Conservation (phyloP, 1,284 basidiomycete species). For the Ceratobasidium sp. region DNA sequence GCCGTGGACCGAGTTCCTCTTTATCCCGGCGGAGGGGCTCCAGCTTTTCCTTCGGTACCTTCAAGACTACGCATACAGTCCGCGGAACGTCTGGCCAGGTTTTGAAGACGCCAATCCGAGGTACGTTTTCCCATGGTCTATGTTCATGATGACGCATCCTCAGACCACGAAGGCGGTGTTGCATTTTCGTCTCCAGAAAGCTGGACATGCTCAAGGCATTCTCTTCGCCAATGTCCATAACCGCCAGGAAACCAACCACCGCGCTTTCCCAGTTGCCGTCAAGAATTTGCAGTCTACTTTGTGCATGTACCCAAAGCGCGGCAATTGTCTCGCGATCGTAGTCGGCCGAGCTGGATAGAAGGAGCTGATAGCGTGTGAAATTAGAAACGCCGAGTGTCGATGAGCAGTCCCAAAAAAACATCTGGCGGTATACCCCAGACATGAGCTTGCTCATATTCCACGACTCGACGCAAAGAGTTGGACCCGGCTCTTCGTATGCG, state of each 20-base stretch:
- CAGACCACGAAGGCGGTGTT: conserved; percentile 18
- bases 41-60: conserved; percentile 7
- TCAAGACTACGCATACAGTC: conserved; percentile 19
- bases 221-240: not conserved
- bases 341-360: not conserved
- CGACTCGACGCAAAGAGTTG: not conserved
- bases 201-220: not conserved
- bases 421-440: conserved; percentile 1
- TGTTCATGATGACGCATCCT: not conserved
- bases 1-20: not conserved
- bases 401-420: conserved; percentile 10
- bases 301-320: not conserved
- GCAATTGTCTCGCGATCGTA: conserved; percentile 1
- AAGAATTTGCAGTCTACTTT: not conserved
- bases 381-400: not conserved
- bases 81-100: conserved; percentile 1
- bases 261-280: conserved; percentile 15
- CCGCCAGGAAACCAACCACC: not conserved
- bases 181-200: not conserved
- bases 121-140: not conserved
- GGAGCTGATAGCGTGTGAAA: conserved; percentile 46
- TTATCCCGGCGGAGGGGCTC: not conserved
- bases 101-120: not conserved
- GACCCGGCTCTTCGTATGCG: not conserved
- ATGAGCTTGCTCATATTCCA: not conserved